A percentile compares a stretch with the other conserved stretches of the same genome.
These are phyloP conservation scores for Centrapalus pauciflorus DNA, from an alignment of 129 eudicot species.

Conservation along the genomic window DNA sequence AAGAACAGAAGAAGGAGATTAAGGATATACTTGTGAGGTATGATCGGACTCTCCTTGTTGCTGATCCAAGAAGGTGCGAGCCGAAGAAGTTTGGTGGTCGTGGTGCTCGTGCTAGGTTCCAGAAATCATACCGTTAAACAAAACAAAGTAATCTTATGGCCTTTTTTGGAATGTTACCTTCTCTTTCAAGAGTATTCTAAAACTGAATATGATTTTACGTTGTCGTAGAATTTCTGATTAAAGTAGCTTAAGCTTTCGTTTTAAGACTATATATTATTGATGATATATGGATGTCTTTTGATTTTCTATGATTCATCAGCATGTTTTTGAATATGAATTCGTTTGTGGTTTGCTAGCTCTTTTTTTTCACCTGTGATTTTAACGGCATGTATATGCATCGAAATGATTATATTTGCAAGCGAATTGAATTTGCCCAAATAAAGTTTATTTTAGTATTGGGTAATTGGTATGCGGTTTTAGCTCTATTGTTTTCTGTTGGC, in stretches of 20 bases:
- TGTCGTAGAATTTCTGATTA: background rate
- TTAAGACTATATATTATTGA: background rate
- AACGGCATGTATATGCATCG: too few species aligned
- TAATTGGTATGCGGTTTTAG: background rate
- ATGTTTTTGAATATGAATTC: background rate
- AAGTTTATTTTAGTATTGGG: too few species aligned
- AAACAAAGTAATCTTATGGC: background rate
- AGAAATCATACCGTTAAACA: conserved; percentile 70
- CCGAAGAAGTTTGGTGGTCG: conserved; percentile 93
- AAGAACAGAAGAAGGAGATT: conserved; percentile 66
- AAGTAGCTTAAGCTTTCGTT: background rate
- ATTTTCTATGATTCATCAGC: background rate
- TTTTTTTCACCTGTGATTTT: too few species aligned
- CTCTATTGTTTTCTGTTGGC: background rate
- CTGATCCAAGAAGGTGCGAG: conserved; percentile 86
- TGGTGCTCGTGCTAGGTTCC: conserved; percentile 83
- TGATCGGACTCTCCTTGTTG: conserved; percentile 77
- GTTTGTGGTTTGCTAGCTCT: background rate
- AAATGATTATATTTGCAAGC: too few species aligned
- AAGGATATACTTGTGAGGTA: conserved; percentile 73
- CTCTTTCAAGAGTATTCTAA: background rate
- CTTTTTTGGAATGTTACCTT: background rate
- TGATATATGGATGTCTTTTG: background rate
- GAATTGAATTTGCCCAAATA: too few species aligned
- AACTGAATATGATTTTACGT: background rate